Conservation (phyloP, 805 yeast species). For the Tetrapisispora nanseiensis region DNA sequence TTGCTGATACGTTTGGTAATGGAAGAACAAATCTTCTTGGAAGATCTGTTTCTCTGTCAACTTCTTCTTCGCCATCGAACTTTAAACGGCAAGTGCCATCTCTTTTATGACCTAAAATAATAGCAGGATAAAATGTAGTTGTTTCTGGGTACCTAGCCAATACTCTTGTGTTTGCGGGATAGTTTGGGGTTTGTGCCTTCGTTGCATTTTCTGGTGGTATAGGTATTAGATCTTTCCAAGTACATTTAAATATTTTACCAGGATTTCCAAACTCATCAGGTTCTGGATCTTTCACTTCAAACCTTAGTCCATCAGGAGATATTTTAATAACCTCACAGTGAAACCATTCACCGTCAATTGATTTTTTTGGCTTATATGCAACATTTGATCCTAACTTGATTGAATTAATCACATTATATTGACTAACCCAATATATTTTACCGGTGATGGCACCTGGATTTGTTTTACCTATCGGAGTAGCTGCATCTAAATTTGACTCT, state of each 20-base stretch:
- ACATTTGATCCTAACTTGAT: constrained; percentile 67
- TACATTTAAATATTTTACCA: constrained; percentile 77
- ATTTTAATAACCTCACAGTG: constrained; percentile 83
- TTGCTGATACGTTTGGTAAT: constrained; percentile 37
- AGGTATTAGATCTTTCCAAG: constrained; percentile 65
- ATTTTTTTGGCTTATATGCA: constrained; percentile 67
- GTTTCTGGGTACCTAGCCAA: constrained; percentile 95
- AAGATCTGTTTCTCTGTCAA: constrained; percentile 89
- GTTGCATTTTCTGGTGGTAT: constrained; percentile 50
- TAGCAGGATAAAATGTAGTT: constrained; percentile 92
- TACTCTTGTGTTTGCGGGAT: constrained; percentile 71
- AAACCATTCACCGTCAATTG: constrained; percentile 80
- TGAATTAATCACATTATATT: constrained; percentile 50
- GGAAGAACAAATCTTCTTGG: constrained; percentile 76
- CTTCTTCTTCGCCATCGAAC: constrained; percentile 97
- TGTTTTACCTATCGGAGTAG: constrained; percentile 11
- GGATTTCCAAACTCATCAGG: constrained; percentile 90
- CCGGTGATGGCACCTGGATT: constrained; percentile 28
- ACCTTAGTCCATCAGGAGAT: constrained; percentile 60
- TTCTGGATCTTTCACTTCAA: constrained; percentile 94
- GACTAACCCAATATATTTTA: constrained; percentile 40
- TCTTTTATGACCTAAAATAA: constrained; percentile 65
- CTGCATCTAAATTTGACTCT: not conserved
- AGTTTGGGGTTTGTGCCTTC: constrained; percentile 29
- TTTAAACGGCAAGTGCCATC: constrained; percentile 70